phyloP scores from a whole-genome alignment of 768 basidiomycete species.

The Pleurotus citrinopileatus region DNA sequence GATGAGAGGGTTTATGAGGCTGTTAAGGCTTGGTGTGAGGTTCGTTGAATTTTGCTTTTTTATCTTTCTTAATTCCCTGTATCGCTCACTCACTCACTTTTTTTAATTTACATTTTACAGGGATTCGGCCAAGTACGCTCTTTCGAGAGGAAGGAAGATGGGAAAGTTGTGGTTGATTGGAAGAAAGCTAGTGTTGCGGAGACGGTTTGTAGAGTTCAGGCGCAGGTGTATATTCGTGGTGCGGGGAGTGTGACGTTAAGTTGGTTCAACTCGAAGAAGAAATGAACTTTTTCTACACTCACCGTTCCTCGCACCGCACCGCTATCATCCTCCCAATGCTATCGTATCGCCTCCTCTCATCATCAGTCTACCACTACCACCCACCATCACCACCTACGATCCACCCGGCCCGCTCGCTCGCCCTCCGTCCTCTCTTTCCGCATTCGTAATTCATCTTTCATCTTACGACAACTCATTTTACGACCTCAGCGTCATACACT shows the following conservation, averaged over 20 bases:
- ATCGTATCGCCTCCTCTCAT: no score
- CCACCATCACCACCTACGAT: background rate
- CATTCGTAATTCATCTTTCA: no score
- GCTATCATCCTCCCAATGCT: no score
- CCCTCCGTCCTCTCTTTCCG: background rate
- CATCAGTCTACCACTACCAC: background rate
- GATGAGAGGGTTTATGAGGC: conserved; percentile 26
- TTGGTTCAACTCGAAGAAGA: conserved; percentile 22
- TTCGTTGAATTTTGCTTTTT: conserved; percentile 9
- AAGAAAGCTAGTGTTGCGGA: conserved; percentile 36
- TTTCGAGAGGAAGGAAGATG: conserved; percentile 24
- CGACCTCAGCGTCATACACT: no score
- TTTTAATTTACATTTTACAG: conserved; percentile 14
- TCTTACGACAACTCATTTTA: no score
- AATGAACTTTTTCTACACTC: no score
- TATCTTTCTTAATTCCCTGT: background rate
- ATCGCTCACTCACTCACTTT: background rate
- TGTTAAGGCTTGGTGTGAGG: conserved; percentile 33
- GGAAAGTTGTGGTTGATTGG: conserved; percentile 32
- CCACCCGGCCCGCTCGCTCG: background rate
- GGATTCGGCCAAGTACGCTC: conserved; percentile 31
- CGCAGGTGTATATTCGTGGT: conserved; percentile 35
- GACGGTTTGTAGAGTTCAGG: conserved; percentile 36
- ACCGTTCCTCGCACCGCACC: no score
- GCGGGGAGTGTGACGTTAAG: conserved; percentile 36